Percentiles rank a stretch among this genome's conserved stretches.
Conservation (phyloP, 164 flowering plant genomes). For the Liriodendron chinense region DNA sequence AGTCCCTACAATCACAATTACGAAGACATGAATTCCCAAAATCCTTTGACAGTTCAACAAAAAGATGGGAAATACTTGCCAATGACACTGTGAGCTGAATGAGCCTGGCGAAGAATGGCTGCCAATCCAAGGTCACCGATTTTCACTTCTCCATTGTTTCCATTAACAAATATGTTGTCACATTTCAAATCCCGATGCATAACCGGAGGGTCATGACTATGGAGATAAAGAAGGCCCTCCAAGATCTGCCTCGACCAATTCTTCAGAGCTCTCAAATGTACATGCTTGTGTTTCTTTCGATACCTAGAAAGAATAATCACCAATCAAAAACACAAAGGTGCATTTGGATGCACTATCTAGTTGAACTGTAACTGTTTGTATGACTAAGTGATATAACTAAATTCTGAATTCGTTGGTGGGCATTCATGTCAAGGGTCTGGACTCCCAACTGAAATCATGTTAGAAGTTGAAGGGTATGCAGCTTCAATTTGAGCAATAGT, state of each 20-base stretch:
- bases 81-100: constrained; percentile 87
- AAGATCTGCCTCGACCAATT: constrained; percentile 97
- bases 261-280: constrained; percentile 85
- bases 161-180: constrained; percentile 93
- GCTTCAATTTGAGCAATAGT: too few species aligned
- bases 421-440: too few species aligned
- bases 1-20: constrained; percentile 50
- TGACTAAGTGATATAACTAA: too few species aligned
- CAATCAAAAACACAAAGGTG: not conserved
- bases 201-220: constrained; percentile 87
- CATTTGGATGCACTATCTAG: too few species aligned
- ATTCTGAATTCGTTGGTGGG: too few species aligned
- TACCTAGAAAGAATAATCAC: constrained; percentile 44
- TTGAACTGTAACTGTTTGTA: too few species aligned
- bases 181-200: constrained; percentile 95
- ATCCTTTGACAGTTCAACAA: not conserved
- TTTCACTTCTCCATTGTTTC: constrained; percentile 93
- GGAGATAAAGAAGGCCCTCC: constrained; percentile 83
- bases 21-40: not conserved
- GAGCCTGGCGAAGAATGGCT: constrained; percentile 71
- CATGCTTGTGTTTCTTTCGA: constrained; percentile 86
- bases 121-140: constrained; percentile 94
- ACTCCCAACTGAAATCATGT: too few species aligned
- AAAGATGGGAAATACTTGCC: constrained; percentile 36
- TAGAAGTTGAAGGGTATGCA: too few species aligned